These are phyloP conservation scores for Zymoseptoria pseudotritici DNA, from an alignment of 2,329 filamentous ascomycete species.

Conservation along the genomic window DNA sequence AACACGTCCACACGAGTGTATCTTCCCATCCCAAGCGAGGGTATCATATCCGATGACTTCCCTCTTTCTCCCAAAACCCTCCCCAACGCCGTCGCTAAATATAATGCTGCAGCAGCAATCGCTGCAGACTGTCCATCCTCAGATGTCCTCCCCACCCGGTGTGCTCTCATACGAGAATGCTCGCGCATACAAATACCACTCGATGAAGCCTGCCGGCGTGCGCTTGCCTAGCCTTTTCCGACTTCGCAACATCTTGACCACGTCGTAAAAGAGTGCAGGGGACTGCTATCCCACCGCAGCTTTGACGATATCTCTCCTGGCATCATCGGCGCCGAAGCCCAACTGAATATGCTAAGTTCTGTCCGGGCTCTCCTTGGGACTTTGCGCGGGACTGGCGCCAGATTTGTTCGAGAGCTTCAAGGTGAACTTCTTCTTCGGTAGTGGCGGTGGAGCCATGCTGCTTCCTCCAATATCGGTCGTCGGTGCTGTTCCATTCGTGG, in stretches of 20 bases:
- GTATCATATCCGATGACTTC: background rate
- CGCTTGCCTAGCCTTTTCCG: background rate
- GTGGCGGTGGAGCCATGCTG: conserved; percentile 3
- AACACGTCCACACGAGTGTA: background rate
- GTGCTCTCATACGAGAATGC: background rate
- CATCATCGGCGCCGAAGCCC: background rate
- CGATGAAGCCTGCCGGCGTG: background rate
- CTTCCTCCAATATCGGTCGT: background rate
- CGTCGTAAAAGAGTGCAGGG: background rate
- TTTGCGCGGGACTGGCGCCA: background rate
- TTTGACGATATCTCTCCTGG: background rate
- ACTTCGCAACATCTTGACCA: background rate
- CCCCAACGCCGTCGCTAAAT: background rate
- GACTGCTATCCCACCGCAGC: background rate
- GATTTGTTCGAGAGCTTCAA: conserved; percentile 12
- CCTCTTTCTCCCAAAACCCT: background rate
- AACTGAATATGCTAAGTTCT: background rate
- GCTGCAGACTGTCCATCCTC: background rate
- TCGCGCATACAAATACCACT: background rate
- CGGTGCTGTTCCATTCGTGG: background rate
- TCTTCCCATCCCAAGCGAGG: background rate
- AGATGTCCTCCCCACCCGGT: background rate
- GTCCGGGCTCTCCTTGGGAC: background rate
- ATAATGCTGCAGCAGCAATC: background rate
- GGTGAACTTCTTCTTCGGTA: conserved; percentile 22